Conservation (phyloP, 345 rosid genomes). For the Gynandropsis gynandra region DNA sequence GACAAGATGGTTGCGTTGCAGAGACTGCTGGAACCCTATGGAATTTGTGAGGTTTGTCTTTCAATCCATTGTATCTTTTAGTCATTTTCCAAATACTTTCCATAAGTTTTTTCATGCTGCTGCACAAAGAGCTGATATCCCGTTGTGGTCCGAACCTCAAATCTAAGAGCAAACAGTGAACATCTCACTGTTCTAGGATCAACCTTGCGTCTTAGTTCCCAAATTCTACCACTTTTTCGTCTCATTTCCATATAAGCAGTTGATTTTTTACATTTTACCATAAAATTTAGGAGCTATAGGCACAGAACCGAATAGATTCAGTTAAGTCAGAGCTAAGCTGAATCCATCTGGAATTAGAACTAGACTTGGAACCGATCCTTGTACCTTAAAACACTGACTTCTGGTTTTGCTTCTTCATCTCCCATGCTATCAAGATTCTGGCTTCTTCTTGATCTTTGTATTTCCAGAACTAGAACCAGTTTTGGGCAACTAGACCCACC, state of each 20-base stretch:
- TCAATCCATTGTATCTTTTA: conserved; percentile 7
- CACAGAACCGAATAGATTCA: not conserved
- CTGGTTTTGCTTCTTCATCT: not conserved
- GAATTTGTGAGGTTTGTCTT: conserved; percentile 83
- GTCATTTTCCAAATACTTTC: not conserved
- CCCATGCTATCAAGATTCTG: no score
- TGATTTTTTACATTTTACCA: no score
- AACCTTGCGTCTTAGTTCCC: not conserved
- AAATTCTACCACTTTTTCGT: not conserved
- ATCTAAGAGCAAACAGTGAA: not conserved
- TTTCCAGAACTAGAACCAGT: conserved; percentile 1
- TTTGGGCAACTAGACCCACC: no score
- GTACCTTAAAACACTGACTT: not conserved
- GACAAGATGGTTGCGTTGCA: conserved; percentile 95
- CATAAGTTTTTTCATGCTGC: not conserved
- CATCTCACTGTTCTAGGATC: not conserved
- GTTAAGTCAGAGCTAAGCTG: conserved; percentile 3
- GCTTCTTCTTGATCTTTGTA: no score
- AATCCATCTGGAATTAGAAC: not conserved
- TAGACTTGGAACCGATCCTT: not conserved
- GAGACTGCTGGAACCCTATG: conserved; percentile 85
- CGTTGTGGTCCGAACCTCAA: not conserved
- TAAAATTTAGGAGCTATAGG: conserved; percentile 1
- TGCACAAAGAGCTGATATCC: not conserved
- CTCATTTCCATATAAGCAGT: not conserved